Evolutionary conservation across 345 rosid genomes (phyloP).

Genomic region (Reutealis trisperma): DNA sequence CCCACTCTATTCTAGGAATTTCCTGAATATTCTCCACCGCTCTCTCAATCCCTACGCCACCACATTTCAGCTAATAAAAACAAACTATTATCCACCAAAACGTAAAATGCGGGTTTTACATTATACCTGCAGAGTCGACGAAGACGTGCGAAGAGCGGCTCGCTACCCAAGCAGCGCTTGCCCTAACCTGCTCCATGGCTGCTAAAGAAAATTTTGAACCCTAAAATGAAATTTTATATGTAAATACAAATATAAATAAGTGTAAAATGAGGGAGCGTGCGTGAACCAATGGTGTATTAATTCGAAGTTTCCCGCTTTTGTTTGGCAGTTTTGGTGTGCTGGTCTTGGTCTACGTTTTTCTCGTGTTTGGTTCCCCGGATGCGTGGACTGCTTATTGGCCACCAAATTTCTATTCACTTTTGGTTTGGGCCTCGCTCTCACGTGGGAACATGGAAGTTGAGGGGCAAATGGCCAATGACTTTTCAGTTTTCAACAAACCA

Average conservation of each 20-base stretch:
- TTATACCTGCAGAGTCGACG: constrained; percentile 49
- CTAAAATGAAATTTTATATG: constrained; percentile 2
- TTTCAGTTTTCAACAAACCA: no score
- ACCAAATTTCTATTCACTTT: neutral
- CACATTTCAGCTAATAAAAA: neutral
- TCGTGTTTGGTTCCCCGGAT: neutral
- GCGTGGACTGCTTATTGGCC: neutral
- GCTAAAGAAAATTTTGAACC: constrained; percentile 8
- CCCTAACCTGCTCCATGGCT: constrained; percentile 63
- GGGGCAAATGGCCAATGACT: no score
- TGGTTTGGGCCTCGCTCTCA: neutral
- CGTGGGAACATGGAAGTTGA: neutral
- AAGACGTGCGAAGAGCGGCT: constrained; percentile 55
- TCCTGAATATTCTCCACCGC: constrained; percentile 53
- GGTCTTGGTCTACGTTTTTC: no score
- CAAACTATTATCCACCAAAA: neutral
- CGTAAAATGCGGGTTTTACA: neutral
- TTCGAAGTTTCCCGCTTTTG: constrained; percentile 46
- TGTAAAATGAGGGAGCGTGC: neutral
- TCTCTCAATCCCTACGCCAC: constrained; percentile 56
- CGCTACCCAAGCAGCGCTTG: constrained; percentile 67
- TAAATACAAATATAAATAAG: neutral
- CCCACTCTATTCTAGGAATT: constrained; percentile 74
- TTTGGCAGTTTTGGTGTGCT: neutral
- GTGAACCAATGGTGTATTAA: neutral